Evolutionary conservation across 148 eudicot genomes (phyloP).

Genomic region (Rhododendron mucronatum): DNA sequence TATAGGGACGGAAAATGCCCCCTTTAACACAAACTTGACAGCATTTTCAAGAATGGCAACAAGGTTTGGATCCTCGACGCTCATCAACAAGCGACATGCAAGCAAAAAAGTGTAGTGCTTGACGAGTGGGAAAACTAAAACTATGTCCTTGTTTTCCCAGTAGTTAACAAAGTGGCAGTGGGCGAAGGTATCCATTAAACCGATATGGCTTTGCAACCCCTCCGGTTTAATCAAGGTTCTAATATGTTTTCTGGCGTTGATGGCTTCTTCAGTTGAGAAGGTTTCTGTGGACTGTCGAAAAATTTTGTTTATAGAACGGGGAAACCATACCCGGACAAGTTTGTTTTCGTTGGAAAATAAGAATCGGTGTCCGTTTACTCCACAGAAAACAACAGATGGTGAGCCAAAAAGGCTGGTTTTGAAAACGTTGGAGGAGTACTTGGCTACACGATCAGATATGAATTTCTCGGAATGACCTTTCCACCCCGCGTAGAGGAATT

Average conservation of each 20-base stretch:
- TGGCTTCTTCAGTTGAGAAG: no score
- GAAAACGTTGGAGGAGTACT: neutral
- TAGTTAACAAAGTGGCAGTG: slow-evolving; percentile 22
- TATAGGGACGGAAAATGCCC: slow-evolving; percentile 24
- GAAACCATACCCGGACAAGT: neutral
- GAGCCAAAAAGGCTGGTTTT: neutral
- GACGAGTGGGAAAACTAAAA: slow-evolving; percentile 17
- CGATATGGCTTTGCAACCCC: slow-evolving; percentile 25
- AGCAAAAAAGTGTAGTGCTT: slow-evolving; percentile 5
- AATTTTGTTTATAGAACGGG: neutral
- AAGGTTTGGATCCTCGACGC: slow-evolving; percentile 23
- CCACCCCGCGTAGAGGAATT: neutral
- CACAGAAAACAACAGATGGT: neutral
- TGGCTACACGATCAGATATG: neutral
- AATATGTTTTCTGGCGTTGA: slow-evolving; percentile 12
- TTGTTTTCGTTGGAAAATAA: neutral
- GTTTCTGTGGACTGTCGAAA: no score
- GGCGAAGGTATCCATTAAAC: slow-evolving; percentile 33
- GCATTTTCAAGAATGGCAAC: slow-evolving; percentile 19
- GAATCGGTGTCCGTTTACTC: neutral
- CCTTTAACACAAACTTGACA: slow-evolving; percentile 14
- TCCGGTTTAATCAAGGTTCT: slow-evolving; percentile 32
- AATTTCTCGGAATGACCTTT: neutral
- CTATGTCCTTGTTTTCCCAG: slow-evolving; percentile 24
- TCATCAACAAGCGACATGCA: slow-evolving; percentile 10